Evolutionary conservation across 768 basidiomycete species (phyloP).

Genomic region (Chlorophyllum brunneum): DNA sequence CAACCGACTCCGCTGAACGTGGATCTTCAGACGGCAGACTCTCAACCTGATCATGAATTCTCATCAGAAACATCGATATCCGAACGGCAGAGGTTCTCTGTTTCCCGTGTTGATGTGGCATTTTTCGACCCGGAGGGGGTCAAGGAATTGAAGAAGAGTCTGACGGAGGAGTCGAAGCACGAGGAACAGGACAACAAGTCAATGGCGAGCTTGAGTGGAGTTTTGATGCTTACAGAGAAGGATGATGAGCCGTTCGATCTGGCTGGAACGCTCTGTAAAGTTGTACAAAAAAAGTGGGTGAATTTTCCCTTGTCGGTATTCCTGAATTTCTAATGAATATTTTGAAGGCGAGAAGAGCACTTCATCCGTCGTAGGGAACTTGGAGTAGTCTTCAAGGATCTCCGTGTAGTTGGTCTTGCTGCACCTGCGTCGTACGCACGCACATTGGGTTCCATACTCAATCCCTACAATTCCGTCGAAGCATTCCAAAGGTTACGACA

Average conservation of each 20-base stretch:
- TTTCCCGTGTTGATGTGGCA: conserved; percentile 40
- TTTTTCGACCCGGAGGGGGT: conserved; percentile 59
- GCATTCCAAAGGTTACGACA: conserved; percentile 48
- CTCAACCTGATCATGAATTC: too few species aligned
- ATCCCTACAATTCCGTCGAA: conserved; percentile 41
- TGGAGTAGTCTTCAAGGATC: conserved; percentile 56
- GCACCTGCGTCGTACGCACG: conserved; percentile 47
- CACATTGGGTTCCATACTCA: conserved; percentile 60
- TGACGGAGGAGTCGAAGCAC: conserved; percentile 25
- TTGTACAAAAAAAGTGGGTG: conserved; percentile 30
- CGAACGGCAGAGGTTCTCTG: too few species aligned
- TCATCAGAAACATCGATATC: too few species aligned
- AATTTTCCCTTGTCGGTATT: conserved; percentile 7
- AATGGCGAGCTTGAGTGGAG: not conserved
- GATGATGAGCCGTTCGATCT: conserved; percentile 32
- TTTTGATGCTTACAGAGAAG: conserved; percentile 18
- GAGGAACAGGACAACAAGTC: not conserved
- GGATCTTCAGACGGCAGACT: too few species aligned
- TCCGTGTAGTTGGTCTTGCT: conserved; percentile 60
- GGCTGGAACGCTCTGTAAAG: conserved; percentile 27
- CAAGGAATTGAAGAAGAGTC: conserved; percentile 32
- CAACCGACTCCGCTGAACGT: not conserved
- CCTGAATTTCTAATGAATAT: conserved; percentile 11
- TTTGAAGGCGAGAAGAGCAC: conserved; percentile 40
- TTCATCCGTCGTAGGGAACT: conserved; percentile 51